Base-by-base conservation (phyloP, 2,329 filamentous ascomycete species). In the Sphaceloma murrayae region DNA sequence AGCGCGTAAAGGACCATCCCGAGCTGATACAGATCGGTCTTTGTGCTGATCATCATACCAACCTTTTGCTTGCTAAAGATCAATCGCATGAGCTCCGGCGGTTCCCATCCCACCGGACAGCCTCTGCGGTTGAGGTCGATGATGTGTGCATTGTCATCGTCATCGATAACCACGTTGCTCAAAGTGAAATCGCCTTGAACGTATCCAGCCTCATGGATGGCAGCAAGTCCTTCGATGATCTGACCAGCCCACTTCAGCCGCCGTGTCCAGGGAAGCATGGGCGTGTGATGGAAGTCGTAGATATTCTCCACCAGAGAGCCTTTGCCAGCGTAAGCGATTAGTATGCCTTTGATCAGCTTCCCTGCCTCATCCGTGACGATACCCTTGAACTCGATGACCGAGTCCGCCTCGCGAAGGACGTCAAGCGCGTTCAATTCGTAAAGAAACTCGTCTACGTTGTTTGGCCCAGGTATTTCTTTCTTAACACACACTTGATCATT, bases 61-160 rank as follows among this genome's bases (percentile, higher is more conserved):
- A 98, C 88, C 21, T 86, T 77, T 62, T 95, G 88, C 47, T 84
- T 85, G 61, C 80, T 88, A 52, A 89, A 80, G 49, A 96, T 86
- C 45, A 96, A 77, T 4, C 77, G 75, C 11, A 80, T 82, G 46
- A 93, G 82, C 64, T 98, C 91, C 3, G 91, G 91, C 2, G 91
- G 88, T 54, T 98, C 91, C 91, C 91, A 98, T 17, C 89, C 89
- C 3, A 96, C 85, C 0, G 91, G 91, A 56, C 91, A 98, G n/a
- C 91, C 91, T 54, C 91, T 75, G 45, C 91, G 76, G 65, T 98
- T 98, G 67, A 98, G 95, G 62, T 98, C 91, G 58, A 98, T 98
- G 53, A 98, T 96, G 56, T 93, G 89, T 6, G 89, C 91, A 57
- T 95, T 75, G 57, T 87, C 80, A 32, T 82, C 66, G 9, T 74